Evolutionary conservation across 2,329 filamentous ascomycete species (phyloP), one percentile per base, ranked within the genome.

Genomic region (Monilinia polystroma): DNA sequence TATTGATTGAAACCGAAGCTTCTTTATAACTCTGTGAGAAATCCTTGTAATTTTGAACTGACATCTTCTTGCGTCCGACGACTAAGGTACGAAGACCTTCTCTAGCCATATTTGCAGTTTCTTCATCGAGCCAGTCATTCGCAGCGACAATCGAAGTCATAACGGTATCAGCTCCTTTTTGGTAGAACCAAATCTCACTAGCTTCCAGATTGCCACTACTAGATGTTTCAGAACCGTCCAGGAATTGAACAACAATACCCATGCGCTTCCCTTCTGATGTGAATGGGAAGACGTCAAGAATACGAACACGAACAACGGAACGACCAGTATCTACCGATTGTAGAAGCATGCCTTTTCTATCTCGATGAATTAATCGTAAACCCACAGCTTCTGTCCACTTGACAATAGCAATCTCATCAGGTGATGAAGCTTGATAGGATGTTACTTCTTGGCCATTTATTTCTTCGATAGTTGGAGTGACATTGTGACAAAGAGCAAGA

Each of bases 81-180:
- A 99, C 95, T 7, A 99, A 83, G 0, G 95, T 99, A 67, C 95
- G 89, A 60, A 99, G 82, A 51, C 95, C 95, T 81, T 99, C 96
- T 58, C 95, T 88, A 7, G 96, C 96, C 96, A 99, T 99, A 77
- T 99, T 99, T n/a, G 92, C 92, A 0, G 95, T 98, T 78, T 99
- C 95, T 78, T 99, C 95, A 72, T 99, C 95, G 0, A 99, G 87
- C 96, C 95, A 99, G 80, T 99, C 95, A 75, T 98, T 99, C 23
- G 93, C 87, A 10, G 90, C 92, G 47, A 99, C 95, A 71, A 99
- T 98, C 3, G 89, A 85, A n/a, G 89, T 87, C 96, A 99, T 99
- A 70, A 99, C 94, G 0, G 95, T 98, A 77, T 99, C 96, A 3
- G 95, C 96, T 69, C 95, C 95, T 79, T 99, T 99, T 75, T 99